Conservation (phyloP, 2,329 filamentous ascomycete genomes). For the Alternaria infectoria region DNA sequence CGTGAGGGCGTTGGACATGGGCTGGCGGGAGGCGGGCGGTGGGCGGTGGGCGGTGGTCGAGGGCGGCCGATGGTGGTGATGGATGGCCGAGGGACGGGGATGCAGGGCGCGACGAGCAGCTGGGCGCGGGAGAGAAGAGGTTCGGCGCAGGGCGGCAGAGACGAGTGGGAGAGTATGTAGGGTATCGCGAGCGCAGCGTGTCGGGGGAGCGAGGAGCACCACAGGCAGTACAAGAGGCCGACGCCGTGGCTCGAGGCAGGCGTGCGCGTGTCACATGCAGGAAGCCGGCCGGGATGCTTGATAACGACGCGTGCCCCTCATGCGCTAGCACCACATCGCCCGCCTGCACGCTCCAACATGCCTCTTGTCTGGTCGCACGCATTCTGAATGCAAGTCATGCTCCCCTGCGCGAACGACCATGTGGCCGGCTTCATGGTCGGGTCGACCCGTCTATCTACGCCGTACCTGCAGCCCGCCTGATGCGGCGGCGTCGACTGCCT, state of each 20-base stretch:
- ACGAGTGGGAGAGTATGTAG: not conserved
- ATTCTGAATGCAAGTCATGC: slow-evolving; percentile 1
- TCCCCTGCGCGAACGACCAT: not conserved
- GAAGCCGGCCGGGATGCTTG: not conserved
- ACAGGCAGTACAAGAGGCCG: not conserved
- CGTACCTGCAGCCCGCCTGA: slow-evolving; percentile 15
- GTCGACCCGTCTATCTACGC: not conserved
- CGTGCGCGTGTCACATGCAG: not conserved
- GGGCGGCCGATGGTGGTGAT: slow-evolving; percentile 11
- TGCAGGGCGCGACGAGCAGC: not conserved
- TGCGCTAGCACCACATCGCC: not conserved
- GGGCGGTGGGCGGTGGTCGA: slow-evolving; percentile 3
- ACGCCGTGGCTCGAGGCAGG: not conserved
- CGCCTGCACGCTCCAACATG: not conserved
- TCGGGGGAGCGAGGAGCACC: not conserved
- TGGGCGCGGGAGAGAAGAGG: not conserved
- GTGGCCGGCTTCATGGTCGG: not conserved
- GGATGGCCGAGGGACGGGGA: slow-evolving; percentile 5
- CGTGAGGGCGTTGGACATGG: slow-evolving; percentile 49
- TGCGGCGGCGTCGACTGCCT: slow-evolving; percentile 2
- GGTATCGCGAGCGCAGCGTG: not conserved
- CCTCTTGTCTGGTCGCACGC: not conserved
- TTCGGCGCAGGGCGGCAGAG: not conserved
- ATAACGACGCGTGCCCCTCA: not conserved
- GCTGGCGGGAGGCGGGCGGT: slow-evolving; percentile 21